Conservation (phyloP, 1,139 yeast species). For the Trichomonascaceae sp. region DNA sequence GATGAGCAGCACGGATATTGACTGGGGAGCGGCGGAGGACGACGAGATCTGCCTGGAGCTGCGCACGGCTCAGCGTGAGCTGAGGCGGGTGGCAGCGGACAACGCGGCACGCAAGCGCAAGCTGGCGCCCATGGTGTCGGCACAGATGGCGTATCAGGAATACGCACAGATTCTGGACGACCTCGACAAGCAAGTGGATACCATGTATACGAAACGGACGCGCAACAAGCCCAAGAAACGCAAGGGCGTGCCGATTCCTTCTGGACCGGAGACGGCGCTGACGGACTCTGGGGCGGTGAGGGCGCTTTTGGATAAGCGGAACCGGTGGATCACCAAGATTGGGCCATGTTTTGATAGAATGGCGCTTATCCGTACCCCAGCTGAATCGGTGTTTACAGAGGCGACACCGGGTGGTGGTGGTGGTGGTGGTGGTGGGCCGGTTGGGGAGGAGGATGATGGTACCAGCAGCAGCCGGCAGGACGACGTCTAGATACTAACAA, state of each 20-base stretch:
- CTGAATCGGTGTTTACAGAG: constrained; percentile 39
- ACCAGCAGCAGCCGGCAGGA: no score
- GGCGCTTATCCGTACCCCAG: constrained; percentile 62
- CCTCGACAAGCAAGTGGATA: constrained; percentile 92
- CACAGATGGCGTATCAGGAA: constrained; percentile 91
- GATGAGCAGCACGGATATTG: constrained; percentile 33
- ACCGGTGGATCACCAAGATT: constrained; percentile 77
- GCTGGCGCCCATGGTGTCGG: constrained; percentile 66
- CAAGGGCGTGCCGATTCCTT: constrained; percentile 17
- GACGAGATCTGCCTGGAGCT: constrained; percentile 88
- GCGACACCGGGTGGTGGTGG: constrained; percentile 32
- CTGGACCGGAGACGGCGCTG: constrained; percentile 3
- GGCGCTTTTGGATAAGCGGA: constrained; percentile 71
- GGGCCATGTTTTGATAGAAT: constrained; percentile 66
- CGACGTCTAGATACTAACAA: no score
- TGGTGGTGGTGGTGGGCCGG: no score
- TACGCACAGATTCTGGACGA: constrained; percentile 82
- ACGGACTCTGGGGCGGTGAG: constrained; percentile 37
- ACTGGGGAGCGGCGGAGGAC: constrained; percentile 84
- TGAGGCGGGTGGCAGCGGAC: constrained; percentile 45
- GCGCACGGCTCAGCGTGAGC: constrained; percentile 54
- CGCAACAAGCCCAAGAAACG: constrained; percentile 75
- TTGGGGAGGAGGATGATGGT: no score
- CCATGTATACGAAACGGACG: constrained; percentile 74
- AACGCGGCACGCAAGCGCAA: constrained; percentile 58